Percentiles rank a stretch among this genome's conserved stretches.
Conservation (phyloP, 495 filamentous ascomycete genomes). For the Aspergillus hancockii region DNA sequence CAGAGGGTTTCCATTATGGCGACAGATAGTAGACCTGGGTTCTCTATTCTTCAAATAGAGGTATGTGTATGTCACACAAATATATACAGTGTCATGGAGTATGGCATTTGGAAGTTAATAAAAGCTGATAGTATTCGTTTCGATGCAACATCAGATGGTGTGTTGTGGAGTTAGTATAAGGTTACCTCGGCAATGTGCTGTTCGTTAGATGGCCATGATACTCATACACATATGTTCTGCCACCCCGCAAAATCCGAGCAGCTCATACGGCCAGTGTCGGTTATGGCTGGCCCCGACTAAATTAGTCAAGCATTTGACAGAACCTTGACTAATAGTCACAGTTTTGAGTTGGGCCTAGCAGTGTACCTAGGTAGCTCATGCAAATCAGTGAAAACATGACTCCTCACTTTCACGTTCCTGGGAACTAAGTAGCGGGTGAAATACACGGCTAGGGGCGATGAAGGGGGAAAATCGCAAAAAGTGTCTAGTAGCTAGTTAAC, state of each 20-base stretch:
- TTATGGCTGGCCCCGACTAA: background rate
- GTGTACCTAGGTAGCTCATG: too few species aligned
- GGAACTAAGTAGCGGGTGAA: too few species aligned
- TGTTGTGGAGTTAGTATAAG: background rate
- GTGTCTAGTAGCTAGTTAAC: too few species aligned
- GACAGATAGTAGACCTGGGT: background rate
- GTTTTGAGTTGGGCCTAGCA: background rate
- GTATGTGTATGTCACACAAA: too few species aligned
- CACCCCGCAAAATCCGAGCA: background rate
- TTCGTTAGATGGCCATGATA: background rate
- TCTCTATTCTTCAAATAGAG: background rate
- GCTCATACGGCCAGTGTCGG: background rate
- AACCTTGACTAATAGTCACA: background rate
- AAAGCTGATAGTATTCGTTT: background rate
- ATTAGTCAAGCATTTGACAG: background rate
- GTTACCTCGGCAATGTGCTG: background rate
- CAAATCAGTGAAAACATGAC: too few species aligned
- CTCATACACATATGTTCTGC: background rate
- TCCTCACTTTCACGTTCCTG: too few species aligned
- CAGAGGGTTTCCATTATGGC: conserved; percentile 18
- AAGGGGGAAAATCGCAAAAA: too few species aligned
- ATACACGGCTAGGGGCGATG: too few species aligned
- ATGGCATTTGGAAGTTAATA: background rate
- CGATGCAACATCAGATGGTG: background rate
- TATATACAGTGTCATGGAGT: too few species aligned